phyloP scores from a whole-genome alignment of 352 stramenopile genomes.

The Phytophthora podocarpi region DNA sequence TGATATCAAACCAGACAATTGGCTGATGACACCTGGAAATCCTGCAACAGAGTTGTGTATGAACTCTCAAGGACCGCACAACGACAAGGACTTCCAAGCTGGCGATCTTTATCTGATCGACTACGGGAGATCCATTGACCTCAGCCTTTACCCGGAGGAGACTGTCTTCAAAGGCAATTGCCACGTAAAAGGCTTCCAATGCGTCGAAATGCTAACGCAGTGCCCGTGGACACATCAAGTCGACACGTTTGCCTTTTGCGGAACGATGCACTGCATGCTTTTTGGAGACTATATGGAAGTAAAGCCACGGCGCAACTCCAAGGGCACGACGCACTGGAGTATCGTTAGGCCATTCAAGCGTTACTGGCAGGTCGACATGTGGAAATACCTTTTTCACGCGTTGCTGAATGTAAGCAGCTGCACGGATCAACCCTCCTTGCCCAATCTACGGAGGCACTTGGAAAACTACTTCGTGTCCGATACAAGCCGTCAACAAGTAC shows the following conservation, averaged over 20 bases:
- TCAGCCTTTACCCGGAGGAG: constrained; percentile 54
- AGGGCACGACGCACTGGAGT: constrained; percentile 40
- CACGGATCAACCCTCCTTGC: constrained; percentile 64
- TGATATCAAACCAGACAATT: constrained; percentile 90
- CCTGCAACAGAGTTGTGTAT: constrained; percentile 14
- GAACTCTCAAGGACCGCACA: constrained; percentile 11
- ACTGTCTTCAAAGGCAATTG: constrained; percentile 77
- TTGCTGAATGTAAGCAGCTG: constrained; percentile 81
- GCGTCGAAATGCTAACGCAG: constrained; percentile 81
- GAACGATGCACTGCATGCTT: constrained; percentile 80
- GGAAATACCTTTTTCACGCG: constrained; percentile 68
- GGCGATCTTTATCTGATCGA: constrained; percentile 79
- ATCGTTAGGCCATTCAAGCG: constrained; percentile 71
- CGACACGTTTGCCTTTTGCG: constrained; percentile 83
- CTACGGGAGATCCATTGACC: constrained; percentile 85
- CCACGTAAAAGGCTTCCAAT: constrained; percentile 87
- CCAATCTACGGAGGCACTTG: constrained; percentile 43
- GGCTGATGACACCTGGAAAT: constrained; percentile 58
- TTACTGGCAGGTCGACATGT: constrained; percentile 83
- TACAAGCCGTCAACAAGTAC: constrained; percentile 52
- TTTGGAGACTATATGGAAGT: constrained; percentile 89
- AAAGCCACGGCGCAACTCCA: constrained; percentile 27
- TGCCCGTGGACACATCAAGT: constrained; percentile 84
- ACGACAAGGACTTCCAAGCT: constrained; percentile 31
- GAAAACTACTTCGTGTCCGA: constrained; percentile 61